phyloP scores from a whole-genome alignment of 2,329 filamentous ascomycete species.

The Aspergillus niger region DNA sequence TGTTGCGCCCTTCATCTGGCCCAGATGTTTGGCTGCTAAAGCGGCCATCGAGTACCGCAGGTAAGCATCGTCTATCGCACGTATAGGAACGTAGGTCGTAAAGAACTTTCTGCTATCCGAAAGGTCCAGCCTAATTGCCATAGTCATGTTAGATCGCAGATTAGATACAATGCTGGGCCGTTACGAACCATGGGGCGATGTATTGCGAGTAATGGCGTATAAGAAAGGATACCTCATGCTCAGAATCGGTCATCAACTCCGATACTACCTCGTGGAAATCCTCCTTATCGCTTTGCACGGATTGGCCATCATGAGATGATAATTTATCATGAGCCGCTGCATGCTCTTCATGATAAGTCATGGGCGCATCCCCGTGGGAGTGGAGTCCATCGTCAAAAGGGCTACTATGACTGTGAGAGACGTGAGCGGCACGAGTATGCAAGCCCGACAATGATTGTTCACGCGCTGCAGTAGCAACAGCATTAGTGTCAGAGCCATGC shows the following conservation, averaged over 20 bases:
- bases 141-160: conserved; percentile 15
- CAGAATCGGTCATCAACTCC: conserved; percentile 40
- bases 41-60: conserved; percentile 42
- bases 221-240: conserved; percentile 43
- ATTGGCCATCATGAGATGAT: conserved; percentile 18
- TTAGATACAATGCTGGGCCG: neutral
- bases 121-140: conserved; percentile 36
- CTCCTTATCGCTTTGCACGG: conserved; percentile 30
- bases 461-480: neutral
- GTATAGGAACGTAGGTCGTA: conserved; percentile 39
- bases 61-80: conserved; percentile 37
- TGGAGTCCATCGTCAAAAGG: neutral
- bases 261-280: conserved; percentile 40
- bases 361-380: neutral
- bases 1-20: conserved; percentile 34
- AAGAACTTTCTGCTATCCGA: conserved; percentile 45
- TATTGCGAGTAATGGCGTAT: conserved; percentile 40
- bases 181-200: conserved; percentile 38
- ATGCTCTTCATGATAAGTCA: neutral
- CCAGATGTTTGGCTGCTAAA: conserved; percentile 44
- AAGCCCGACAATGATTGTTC: conserved; percentile 9
- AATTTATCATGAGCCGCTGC: conserved; percentile 4
- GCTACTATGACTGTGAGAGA: conserved; percentile 4
- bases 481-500: neutral
- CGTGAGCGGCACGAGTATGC: conserved; percentile 2